Percentiles rank a stretch among this genome's conserved stretches.
phyloP scores from a whole-genome alignment of 176 grass and related monocot genomes.

The Carex scoparia region DNA sequence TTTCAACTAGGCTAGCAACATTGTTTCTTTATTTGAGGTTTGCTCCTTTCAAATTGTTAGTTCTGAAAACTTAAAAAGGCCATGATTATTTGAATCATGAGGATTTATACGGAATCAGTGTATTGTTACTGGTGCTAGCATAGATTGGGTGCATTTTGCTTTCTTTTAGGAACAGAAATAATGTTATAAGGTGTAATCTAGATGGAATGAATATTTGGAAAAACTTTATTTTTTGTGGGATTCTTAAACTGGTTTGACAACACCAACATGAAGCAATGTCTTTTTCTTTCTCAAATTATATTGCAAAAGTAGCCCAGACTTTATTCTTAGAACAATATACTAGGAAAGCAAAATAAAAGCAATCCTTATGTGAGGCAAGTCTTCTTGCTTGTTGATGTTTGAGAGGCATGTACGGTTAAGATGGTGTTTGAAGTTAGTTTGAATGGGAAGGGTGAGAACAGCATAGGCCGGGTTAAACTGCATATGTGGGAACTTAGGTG shows the following conservation, averaged over 20 bases:
- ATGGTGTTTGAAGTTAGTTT: not conserved
- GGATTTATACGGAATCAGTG: not conserved
- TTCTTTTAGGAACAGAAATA: slow-evolving; percentile 1
- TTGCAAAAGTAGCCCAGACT: not conserved
- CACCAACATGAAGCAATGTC: not conserved
- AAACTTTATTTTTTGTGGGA: not conserved
- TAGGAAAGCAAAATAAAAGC: not conserved
- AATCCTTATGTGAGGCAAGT: not conserved
- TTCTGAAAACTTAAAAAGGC: not conserved
- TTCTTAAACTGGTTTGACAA: not conserved
- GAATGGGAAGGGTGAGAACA: not conserved
- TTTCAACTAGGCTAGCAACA: slow-evolving; percentile 39
- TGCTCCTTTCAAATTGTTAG: not conserved
- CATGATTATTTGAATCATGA: not conserved
- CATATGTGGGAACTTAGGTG: not conserved
- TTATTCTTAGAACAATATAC: not conserved
- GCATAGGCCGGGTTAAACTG: not conserved
- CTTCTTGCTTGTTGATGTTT: not conserved
- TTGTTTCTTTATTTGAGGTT: not conserved
- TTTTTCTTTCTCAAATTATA: not conserved
- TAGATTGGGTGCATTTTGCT: not conserved
- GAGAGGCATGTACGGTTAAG: not conserved
- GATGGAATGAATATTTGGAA: slow-evolving; percentile 2
- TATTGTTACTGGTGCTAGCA: not conserved
- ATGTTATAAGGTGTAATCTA: slow-evolving; percentile 14